Evolutionary conservation across 2,329 filamentous ascomycete genomes (phyloP).

Genomic region (Aspergillus uvarum): DNA sequence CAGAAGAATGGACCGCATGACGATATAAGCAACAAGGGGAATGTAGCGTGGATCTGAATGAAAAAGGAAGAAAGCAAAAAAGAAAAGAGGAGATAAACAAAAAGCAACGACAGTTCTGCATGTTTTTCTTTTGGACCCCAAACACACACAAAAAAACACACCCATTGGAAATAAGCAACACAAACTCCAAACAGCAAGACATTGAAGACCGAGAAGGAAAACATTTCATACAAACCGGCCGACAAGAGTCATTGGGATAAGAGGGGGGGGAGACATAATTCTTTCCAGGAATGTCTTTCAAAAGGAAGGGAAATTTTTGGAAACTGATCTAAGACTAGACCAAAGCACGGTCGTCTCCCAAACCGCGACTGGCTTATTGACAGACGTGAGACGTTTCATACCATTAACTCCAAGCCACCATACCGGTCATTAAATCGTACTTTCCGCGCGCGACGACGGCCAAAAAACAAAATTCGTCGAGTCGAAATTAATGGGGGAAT

Average conservation of each 20-base stretch:
- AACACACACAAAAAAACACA: background rate
- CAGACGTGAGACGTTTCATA: constrained; percentile 15
- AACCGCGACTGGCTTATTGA: constrained; percentile 15
- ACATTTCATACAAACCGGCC: constrained; percentile 6
- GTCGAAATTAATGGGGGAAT: constrained; percentile 28
- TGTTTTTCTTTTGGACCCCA: constrained; percentile 17
- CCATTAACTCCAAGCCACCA: constrained; percentile 32
- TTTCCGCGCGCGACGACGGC: constrained; percentile 22
- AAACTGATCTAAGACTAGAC: constrained; percentile 21
- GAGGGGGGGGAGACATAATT: background rate
- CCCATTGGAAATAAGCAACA: constrained; percentile 8
- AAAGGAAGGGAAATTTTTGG: constrained; percentile 24
- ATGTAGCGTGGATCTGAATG: background rate
- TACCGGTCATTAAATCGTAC: constrained; percentile 33
- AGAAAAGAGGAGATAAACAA: constrained; percentile 9
- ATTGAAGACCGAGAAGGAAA: background rate
- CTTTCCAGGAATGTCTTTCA: background rate
- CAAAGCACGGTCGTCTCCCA: constrained; percentile 15
- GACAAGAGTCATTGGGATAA: background rate
- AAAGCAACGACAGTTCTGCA: too few species aligned
- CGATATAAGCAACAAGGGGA: background rate
- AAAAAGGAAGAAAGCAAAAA: background rate
- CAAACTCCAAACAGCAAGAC: constrained; percentile 4
- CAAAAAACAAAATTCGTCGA: constrained; percentile 30
- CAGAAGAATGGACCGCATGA: background rate